These are phyloP conservation scores for Amanita polypyramis DNA, from an alignment of 768 basidiomycete genomes.

Conservation along the genomic window DNA sequence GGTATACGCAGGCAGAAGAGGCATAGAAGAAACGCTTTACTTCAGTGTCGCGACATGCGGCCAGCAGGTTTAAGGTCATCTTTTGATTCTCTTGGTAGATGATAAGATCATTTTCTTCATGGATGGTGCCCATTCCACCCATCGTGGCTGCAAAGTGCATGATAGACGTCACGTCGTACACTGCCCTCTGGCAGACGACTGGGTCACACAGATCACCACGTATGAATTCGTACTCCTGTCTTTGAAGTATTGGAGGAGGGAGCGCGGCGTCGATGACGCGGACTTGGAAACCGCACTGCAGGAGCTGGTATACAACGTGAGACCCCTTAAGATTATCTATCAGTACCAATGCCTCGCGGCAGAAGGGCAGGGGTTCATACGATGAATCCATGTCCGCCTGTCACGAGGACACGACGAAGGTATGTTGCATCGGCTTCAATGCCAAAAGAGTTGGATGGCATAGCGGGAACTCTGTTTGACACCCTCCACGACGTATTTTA, in stretches of 20 bases:
- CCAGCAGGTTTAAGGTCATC: constrained; percentile 39
- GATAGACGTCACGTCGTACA: constrained; percentile 28
- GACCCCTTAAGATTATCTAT: constrained; percentile 29
- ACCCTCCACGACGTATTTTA: too few relatives aligned
- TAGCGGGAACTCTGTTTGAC: too few relatives aligned
- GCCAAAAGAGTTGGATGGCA: not conserved
- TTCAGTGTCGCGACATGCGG: constrained; percentile 24
- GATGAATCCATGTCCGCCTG: constrained; percentile 46
- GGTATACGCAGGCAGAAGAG: constrained; percentile 53
- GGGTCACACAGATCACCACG: constrained; percentile 37
- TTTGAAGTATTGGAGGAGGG: constrained; percentile 13
- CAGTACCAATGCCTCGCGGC: constrained; percentile 1
- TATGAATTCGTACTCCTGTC: constrained; percentile 24
- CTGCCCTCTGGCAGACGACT: constrained; percentile 24
- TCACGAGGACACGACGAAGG: constrained; percentile 23
- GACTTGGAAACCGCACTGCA: constrained; percentile 13
- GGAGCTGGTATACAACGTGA: constrained; percentile 33
- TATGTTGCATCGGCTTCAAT: not conserved
- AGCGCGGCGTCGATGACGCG: constrained; percentile 36
- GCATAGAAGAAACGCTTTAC: constrained; percentile 41
- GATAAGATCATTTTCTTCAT: constrained; percentile 33
- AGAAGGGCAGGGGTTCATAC: constrained; percentile 20
- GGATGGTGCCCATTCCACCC: constrained; percentile 60
- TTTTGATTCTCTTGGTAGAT: constrained; percentile 40
- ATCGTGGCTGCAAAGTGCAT: constrained; percentile 52